phyloP scores from a whole-genome alignment of 441 rosid species.

The Pelargonium fulgidum region DNA sequence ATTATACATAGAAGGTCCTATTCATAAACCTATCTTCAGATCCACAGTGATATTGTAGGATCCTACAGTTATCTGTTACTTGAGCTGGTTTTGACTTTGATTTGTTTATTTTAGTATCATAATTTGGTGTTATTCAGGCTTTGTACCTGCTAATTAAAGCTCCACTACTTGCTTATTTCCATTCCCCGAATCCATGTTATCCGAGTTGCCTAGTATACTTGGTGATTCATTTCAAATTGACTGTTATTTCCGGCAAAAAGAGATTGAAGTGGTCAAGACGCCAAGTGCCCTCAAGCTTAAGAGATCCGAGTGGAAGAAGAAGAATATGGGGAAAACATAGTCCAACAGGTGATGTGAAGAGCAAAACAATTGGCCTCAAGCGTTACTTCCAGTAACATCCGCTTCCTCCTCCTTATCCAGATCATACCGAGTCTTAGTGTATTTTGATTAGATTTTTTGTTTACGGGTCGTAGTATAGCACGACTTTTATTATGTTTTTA shows the following conservation, averaged over 20 bases:
- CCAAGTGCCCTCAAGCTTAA: too few relatives aligned
- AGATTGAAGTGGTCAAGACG: too few relatives aligned
- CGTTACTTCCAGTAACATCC: too few relatives aligned
- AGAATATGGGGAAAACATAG: too few relatives aligned
- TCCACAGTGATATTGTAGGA: constrained; percentile 45
- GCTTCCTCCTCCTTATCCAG: too few relatives aligned
- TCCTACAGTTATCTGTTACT: constrained; percentile 29
- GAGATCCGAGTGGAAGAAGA: too few relatives aligned
- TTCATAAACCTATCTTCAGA: constrained; percentile 58
- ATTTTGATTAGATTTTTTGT: too few relatives aligned
- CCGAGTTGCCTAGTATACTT: constrained; percentile 30
- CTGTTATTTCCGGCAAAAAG: constrained; percentile 66
- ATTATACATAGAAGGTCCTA: constrained; percentile 73
- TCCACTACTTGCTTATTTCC: neutral
- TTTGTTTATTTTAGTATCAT: neutral
- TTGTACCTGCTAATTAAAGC: neutral
- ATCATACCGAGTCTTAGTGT: too few relatives aligned
- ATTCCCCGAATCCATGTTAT: neutral
- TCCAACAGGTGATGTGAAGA: too few relatives aligned
- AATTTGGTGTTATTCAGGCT: constrained; percentile 20
- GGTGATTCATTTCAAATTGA: constrained; percentile 33
- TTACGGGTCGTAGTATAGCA: too few relatives aligned
- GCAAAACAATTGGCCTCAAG: too few relatives aligned
- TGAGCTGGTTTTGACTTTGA: neutral
- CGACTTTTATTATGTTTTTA: too few relatives aligned